These are phyloP conservation scores for Pistacia vera DNA, from an alignment of 345 rosid species.

Conservation along the genomic window DNA sequence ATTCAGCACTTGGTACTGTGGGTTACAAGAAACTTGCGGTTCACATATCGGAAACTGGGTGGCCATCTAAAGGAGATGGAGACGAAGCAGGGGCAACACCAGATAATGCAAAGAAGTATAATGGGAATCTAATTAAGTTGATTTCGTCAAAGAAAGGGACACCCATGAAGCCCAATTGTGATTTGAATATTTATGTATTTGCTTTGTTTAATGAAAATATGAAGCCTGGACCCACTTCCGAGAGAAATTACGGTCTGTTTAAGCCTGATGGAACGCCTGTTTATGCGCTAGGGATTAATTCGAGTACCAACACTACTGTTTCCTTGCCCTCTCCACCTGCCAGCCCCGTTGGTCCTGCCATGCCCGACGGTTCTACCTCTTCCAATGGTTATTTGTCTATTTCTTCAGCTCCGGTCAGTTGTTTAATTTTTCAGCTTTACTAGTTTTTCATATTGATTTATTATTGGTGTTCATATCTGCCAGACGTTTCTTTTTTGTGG, in stretches of 20 bases:
- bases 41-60: conserved; percentile 93
- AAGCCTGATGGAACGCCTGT: conserved; percentile 87
- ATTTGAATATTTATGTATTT: conserved; percentile 67
- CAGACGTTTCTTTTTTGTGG: background rate
- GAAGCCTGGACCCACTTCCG: conserved; percentile 96
- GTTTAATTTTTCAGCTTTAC: background rate
- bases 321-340: conserved; percentile 22
- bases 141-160: conserved; percentile 67
- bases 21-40: conserved; percentile 68
- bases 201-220: conserved; percentile 92
- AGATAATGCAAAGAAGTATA: conserved; percentile 85
- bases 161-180: conserved; percentile 67
- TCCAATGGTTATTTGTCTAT: conserved; percentile 53
- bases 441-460: background rate
- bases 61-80: conserved; percentile 95
- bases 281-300: conserved; percentile 48
- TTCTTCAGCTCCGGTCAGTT: conserved; percentile 43
- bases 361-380: background rate
- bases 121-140: conserved; percentile 75
- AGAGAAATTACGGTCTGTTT: conserved; percentile 92
- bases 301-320: conserved; percentile 11
- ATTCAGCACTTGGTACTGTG: conserved; percentile 61
- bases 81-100: conserved; percentile 81
- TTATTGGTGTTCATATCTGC: background rate
- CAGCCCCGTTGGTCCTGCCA: conserved; percentile 29